These are phyloP conservation scores for Trichoderma sp. DNA, from an alignment of 2,329 filamentous ascomycete genomes.

Conservation along the genomic window DNA sequence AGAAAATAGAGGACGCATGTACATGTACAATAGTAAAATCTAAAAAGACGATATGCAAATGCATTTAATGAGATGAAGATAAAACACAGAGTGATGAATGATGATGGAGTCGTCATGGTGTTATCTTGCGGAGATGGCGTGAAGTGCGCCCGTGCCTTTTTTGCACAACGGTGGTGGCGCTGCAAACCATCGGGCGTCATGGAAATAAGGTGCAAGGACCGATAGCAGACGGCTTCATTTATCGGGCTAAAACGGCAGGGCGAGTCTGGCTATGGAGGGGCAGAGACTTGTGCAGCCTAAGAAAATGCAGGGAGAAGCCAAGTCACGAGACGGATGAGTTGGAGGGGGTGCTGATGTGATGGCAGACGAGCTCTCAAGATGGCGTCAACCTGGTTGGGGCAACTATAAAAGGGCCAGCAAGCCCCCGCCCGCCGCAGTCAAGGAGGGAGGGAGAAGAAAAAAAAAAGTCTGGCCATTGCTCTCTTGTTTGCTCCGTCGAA, in stretches of 20 bases:
- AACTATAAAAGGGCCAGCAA: constrained; percentile 21
- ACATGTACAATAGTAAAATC: constrained; percentile 12
- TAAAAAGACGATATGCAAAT: background rate
- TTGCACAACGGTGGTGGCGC: background rate
- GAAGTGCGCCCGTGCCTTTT: background rate
- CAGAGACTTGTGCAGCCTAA: constrained; percentile 12
- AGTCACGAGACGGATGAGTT: constrained; percentile 19
- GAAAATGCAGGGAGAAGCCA: constrained; percentile 11
- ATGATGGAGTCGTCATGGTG: background rate
- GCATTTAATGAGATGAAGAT: background rate
- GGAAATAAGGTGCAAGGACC: background rate
- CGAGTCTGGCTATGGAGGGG: constrained; percentile 12
- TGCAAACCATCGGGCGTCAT: constrained; percentile 19
- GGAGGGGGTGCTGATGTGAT: constrained; percentile 6
- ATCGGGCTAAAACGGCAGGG: background rate
- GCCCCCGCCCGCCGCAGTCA: background rate
- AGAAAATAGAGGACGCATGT: background rate
- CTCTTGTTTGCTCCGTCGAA: background rate
- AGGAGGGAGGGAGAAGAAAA: background rate
- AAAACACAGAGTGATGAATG: background rate
- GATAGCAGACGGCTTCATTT: constrained; percentile 17
- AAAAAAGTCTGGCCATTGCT: background rate
- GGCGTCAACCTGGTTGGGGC: constrained; percentile 15
- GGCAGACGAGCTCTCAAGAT: constrained; percentile 12
- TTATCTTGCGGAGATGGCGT: background rate